phyloP scores from a whole-genome alignment of 2,329 filamentous ascomycete genomes.

The Aureobasidium lini region DNA sequence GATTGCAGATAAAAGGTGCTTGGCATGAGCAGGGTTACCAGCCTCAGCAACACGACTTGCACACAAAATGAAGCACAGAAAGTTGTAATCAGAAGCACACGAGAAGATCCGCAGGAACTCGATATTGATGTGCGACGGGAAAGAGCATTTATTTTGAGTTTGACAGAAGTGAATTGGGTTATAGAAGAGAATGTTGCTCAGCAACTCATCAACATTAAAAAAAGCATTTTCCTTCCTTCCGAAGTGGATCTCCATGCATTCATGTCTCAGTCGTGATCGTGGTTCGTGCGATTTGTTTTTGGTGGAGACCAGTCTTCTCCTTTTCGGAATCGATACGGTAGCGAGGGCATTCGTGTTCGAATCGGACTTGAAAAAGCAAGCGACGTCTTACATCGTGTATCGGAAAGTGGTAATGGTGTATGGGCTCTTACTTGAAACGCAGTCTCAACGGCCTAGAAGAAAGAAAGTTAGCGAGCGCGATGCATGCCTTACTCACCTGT shows the following conservation, averaged over 20 bases:
- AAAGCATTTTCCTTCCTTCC: not conserved
- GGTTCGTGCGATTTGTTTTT: not conserved
- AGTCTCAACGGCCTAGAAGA: constrained; percentile 9
- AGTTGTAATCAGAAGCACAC: too few species aligned
- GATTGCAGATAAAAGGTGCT: too few species aligned
- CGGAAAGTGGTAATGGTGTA: not conserved
- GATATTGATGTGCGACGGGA: too few species aligned
- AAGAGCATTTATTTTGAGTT: not conserved
- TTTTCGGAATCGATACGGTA: not conserved
- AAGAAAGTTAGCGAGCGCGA: not conserved
- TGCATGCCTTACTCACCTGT: not conserved
- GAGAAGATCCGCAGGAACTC: too few species aligned
- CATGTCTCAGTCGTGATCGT: not conserved
- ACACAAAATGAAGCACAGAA: too few species aligned
- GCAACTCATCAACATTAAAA: constrained; percentile 4
- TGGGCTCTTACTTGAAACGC: constrained; percentile 9
- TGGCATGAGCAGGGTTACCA: too few species aligned
- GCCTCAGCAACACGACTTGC: too few species aligned
- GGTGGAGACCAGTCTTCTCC: not conserved
- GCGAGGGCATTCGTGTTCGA: not conserved
- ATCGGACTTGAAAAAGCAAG: not conserved
- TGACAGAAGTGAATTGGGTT: not conserved
- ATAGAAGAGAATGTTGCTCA: not conserved
- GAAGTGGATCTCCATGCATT: not conserved
- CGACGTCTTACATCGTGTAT: not conserved